Conservation (phyloP, 352 stramenopile species). For the Pythium volutum region DNA sequence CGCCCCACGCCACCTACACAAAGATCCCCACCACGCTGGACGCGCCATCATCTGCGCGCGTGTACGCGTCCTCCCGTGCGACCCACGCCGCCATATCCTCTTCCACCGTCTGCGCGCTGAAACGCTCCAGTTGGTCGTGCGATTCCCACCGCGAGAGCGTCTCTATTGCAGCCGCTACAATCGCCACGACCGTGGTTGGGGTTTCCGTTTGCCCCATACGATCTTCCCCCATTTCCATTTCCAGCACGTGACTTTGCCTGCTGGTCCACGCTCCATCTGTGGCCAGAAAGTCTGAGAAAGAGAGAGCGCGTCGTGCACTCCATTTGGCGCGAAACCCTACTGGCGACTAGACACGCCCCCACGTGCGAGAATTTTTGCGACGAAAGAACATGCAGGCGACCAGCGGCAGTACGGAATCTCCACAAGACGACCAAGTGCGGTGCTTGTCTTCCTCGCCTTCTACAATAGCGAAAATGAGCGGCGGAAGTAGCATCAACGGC, state of each 20-base stretch:
- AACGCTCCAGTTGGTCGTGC: not conserved
- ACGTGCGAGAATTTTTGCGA: too few species aligned
- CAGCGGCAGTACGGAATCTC: not conserved
- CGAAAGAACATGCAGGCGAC: slow-evolving; percentile 1
- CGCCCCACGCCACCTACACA: not conserved
- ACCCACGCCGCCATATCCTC: not conserved
- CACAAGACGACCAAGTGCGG: not conserved
- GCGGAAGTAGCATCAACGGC: not conserved
- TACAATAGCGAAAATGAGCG: not conserved
- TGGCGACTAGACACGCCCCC: too few species aligned
- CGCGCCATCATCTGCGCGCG: not conserved
- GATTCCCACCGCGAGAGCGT: not conserved
- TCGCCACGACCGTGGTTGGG: not conserved
- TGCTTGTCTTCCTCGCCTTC: not conserved
- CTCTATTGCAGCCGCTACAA: not conserved
- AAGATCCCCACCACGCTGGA: not conserved
- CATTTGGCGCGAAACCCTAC: too few species aligned
- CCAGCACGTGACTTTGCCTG: not conserved
- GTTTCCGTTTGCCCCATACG: not conserved
- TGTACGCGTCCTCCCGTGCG: not conserved
- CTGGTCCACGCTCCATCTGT: not conserved
- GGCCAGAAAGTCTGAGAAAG: not conserved
- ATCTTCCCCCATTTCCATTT: not conserved
- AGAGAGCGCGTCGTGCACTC: too few species aligned
- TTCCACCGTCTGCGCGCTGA: not conserved